phyloP scores from a whole-genome alignment of 2,329 filamentous ascomycete species.

The Trichoderma lentiforme region DNA sequence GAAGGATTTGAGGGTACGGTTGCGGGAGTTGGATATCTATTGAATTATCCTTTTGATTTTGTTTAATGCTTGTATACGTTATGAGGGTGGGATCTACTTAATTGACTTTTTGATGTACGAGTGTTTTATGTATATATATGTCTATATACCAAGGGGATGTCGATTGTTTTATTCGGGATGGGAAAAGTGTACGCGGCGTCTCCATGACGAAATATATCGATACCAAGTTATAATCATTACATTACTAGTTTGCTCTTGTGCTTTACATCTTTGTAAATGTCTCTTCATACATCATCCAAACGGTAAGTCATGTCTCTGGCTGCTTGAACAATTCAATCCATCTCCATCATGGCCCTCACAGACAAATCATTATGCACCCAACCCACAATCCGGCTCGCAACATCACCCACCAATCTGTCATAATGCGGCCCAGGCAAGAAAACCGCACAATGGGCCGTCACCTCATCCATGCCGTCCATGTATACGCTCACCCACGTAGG shows the following conservation, averaged over 20 bases:
- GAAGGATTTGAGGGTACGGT: constrained; percentile 27
- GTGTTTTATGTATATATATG: background rate
- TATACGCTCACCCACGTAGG: constrained; percentile 72
- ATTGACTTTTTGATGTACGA: background rate
- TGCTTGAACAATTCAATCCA: constrained; percentile 16
- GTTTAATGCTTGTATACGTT: background rate
- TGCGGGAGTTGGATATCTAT: constrained; percentile 37
- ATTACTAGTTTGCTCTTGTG: background rate
- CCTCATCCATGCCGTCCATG: constrained; percentile 82
- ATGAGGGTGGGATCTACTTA: background rate
- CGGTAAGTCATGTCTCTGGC: background rate
- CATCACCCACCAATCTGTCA: constrained; percentile 72
- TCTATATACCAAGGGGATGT: background rate
- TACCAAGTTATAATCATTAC: background rate
- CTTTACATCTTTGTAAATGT: background rate
- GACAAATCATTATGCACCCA: constrained; percentile 66
- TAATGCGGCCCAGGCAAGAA: constrained; percentile 74
- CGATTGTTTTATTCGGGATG: background rate
- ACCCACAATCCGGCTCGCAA: constrained; percentile 60
- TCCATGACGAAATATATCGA: background rate
- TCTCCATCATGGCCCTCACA: constrained; percentile 37
- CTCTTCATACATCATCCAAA: background rate
- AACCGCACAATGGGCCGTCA: constrained; percentile 78
- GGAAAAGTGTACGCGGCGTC: background rate
- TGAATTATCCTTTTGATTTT: constrained; percentile 18